Evolutionary conservation across 345 rosid species (phyloP), one percentile per base, ranked within the genome.

Genomic region (Pugionium dolabratum): DNA sequence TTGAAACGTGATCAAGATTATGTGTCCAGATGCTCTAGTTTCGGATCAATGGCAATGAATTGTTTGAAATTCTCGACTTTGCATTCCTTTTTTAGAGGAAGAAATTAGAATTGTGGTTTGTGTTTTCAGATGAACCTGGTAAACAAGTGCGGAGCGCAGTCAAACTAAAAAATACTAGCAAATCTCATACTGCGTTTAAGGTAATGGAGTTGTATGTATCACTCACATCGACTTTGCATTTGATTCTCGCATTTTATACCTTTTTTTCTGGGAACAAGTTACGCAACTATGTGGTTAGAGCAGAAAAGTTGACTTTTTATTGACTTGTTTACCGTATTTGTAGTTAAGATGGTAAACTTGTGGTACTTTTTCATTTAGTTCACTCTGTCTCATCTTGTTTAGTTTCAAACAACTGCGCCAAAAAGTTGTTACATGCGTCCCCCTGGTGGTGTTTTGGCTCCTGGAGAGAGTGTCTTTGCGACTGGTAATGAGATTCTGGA

Each of bases 351-450:
- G 4, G 31, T 54, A 62, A 7, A 32, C 0, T 35, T 33, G 11
- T 65, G 42, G 27, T 28, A 27, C 26, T 30, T 49, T 6, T 31
- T 0, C 8, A 11, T 45, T 10, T 64, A 9, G 47, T 27, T 62
- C 25, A 46, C 28, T 44, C 36, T 70, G 56, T 49, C 11, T 75
- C 25, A 30, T 62, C 58, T 44, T 43, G 45, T 70, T 41, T 64
- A 94, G 99, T 94, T 94, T 57, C 99, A 94, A 86, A 93, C 99
- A 28, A 94, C 97, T 31, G 96, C 92, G 8, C 99, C 96, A 0
- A 94, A 94, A 71, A 94, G 99, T 66, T 94, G 99, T 75, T 94
- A 79, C 76, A 94, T 94, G 99, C 88, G 97, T 41, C 99, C 99
- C 27, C 99, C 99, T 1, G 99, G 99, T 34, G 95, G 94, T 36